Evolutionary conservation across 805 yeast species (phyloP), one percentile per base, ranked within the genome.

Genomic region (Ogataea nitratoaversa): DNA sequence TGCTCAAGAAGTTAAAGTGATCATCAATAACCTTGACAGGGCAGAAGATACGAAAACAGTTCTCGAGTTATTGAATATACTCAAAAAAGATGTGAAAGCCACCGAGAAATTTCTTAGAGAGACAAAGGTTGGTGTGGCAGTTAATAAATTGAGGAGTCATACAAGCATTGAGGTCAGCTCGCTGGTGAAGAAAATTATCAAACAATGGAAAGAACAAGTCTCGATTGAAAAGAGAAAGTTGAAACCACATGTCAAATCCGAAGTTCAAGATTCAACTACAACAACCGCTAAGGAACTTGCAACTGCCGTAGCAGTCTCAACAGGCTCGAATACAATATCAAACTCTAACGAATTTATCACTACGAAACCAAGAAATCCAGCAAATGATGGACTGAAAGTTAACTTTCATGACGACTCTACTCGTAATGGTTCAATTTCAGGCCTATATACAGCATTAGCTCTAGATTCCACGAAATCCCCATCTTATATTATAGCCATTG

Each of bases 91-190:
- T 11, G 85, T 88, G 38, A 69, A 71, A 50, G 96, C 98, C 8
- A 81, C 95, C 1, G 98, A 91, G 57, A 77, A 80, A 58, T 69
- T 91, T 27, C 70, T 91, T 37, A 76, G 97, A 54, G 95, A 91
- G 56, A 93, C 99, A 8, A 89, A 88, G 62, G 91, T 93, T n/a
- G 99, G 99, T 48, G 91, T 93, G 14, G 91, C 90, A 8, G 97
- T 93, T 31, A 93, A 93, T 67, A 89, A 87, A 63, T 78, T 84
- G 54, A 78, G 95, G 48, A 66, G 85, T 8, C 78, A 80, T 34
- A 56, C 65, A 23, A 86, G 84, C 61, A 46, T 74, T 18, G 95
- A 89, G 50, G 74, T 93, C 34, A 70, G 82, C 11, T 64, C 72
- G 2, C 65, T 84, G 30, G 98, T 91, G 28, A 86, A 85, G 60